These are phyloP conservation scores for Taxillus chinensis DNA, from an alignment of 164 flowering plant genomes.

Conservation along the genomic window DNA sequence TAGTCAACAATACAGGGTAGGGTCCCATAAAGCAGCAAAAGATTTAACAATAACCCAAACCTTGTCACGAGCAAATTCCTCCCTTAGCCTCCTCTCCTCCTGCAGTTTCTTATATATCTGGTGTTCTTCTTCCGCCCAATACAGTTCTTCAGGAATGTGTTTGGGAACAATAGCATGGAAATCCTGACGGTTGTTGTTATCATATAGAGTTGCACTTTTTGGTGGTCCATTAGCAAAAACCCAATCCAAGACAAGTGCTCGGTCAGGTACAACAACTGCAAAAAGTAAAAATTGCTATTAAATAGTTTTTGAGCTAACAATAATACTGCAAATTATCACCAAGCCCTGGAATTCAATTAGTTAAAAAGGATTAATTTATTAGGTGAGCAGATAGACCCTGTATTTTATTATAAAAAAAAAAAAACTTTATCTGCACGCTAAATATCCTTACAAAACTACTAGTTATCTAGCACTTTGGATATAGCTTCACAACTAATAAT, in stretches of 20 bases:
- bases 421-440: too few relatives aligned
- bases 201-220: slow-evolving; percentile 52
- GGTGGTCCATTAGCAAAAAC: slow-evolving; percentile 98
- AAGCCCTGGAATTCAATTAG: too few relatives aligned
- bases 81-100: slow-evolving; percentile 62
- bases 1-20: not conserved
- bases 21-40: not conserved
- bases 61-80: slow-evolving; percentile 76
- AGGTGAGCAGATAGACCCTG: too few relatives aligned
- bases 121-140: slow-evolving; percentile 83
- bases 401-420: too few relatives aligned
- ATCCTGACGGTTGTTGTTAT: slow-evolving; percentile 73
- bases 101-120: slow-evolving; percentile 51
- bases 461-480: too few relatives aligned
- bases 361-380: too few relatives aligned
- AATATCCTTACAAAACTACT: too few relatives aligned
- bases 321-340: not conserved
- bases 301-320: not conserved
- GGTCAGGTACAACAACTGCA: slow-evolving; percentile 75
- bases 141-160: slow-evolving; percentile 44
- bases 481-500: too few relatives aligned
- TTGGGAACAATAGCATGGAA: slow-evolving; percentile 77
- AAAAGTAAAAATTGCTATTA: slow-evolving; percentile 6
- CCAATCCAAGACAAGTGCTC: slow-evolving; percentile 82
- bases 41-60: slow-evolving; percentile 22